Conservation (phyloP, 2,329 filamentous ascomycete genomes). For the Kalaharituber pfeilii region DNA sequence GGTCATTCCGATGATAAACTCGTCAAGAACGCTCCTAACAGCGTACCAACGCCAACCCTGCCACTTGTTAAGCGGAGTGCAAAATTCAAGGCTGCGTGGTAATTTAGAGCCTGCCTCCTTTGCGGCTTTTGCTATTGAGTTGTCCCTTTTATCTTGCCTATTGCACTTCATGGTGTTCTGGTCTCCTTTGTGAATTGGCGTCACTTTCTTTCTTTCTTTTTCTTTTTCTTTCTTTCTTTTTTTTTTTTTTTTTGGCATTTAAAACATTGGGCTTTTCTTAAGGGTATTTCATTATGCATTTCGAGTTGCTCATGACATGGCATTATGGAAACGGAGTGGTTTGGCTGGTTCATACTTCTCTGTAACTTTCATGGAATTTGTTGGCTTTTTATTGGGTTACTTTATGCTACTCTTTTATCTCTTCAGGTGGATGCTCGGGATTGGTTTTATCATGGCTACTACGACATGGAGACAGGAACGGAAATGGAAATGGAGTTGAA, state of each 20-base stretch:
- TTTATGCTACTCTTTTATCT: not conserved
- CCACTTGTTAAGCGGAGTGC: not conserved
- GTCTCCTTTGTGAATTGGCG: not conserved
- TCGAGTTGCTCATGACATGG: too few relatives aligned
- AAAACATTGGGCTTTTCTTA: not conserved
- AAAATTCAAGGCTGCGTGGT: constrained; percentile 1
- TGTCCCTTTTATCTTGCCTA: too few relatives aligned
- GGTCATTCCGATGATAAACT: not conserved
- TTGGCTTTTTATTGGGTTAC: too few relatives aligned
- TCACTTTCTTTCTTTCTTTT: too few relatives aligned
- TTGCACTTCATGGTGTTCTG: not conserved
- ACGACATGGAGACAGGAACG: not conserved
- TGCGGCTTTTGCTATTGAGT: not conserved
- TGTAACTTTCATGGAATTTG: too few relatives aligned
- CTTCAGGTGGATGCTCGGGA: not conserved
- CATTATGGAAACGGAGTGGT: too few relatives aligned
- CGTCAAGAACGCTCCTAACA: not conserved
- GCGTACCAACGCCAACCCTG: not conserved
- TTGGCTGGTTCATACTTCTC: too few relatives aligned
- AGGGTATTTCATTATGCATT: not conserved
- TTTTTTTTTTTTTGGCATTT: not conserved
- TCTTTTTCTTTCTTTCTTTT: too few relatives aligned
- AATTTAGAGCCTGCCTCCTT: not conserved
- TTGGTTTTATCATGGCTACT: too few relatives aligned
- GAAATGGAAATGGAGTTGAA: not conserved